phyloP scores from a whole-genome alignment of 768 basidiomycete species.

The Daedaleopsis sinensis region DNA sequence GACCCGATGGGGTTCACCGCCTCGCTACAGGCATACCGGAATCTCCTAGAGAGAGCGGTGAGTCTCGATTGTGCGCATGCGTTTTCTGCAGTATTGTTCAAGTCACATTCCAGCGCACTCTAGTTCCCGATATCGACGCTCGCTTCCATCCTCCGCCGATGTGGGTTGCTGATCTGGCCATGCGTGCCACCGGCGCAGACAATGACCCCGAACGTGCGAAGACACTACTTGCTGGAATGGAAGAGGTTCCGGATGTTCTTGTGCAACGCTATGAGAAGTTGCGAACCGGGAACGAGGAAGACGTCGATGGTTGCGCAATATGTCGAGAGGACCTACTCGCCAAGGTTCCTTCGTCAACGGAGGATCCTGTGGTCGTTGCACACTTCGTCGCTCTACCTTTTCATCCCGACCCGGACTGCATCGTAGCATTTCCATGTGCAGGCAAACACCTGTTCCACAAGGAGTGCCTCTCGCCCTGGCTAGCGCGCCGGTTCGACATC shows the following conservation, averaged over 20 bases:
- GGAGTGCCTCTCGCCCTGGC: slow-evolving; percentile 79
- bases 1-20: background rate
- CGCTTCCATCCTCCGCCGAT: background rate
- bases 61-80: too few relatives aligned
- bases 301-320: slow-evolving; percentile 62
- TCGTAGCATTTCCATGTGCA: slow-evolving; percentile 76
- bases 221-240: slow-evolving; percentile 62
- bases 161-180: background rate
- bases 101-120: background rate
- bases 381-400: slow-evolving; percentile 23
- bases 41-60: slow-evolving; percentile 8
- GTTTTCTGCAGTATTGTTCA: background rate
- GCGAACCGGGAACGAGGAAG: slow-evolving; percentile 29
- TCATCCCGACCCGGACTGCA: slow-evolving; percentile 32
- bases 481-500: slow-evolving; percentile 77
- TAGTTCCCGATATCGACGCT: background rate
- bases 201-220: slow-evolving; percentile 69
- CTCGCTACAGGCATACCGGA: background rate
- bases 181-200: background rate
- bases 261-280: slow-evolving; percentile 39
- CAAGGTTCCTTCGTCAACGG: slow-evolving; percentile 37
- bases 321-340: slow-evolving; percentile 75
- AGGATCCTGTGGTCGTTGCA: slow-evolving; percentile 2
- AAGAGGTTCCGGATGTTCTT: slow-evolving; percentile 65
- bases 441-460: slow-evolving; percentile 73